These are phyloP conservation scores for Imleria badia DNA, from an alignment of 768 basidiomycete species.

Conservation along the genomic window DNA sequence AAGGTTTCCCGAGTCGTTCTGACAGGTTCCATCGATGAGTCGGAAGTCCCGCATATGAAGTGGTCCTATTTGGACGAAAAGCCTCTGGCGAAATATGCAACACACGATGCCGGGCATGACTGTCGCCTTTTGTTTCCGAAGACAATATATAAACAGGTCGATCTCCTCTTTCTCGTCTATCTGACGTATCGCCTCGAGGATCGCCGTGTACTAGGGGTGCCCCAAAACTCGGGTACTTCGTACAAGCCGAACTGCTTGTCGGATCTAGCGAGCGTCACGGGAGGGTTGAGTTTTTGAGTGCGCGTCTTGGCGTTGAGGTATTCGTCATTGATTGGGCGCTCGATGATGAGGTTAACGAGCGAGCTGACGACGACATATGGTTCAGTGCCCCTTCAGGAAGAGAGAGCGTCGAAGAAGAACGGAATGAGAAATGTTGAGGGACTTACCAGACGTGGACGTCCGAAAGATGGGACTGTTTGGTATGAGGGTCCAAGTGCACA, in stretches of 20 bases:
- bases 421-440: background rate
- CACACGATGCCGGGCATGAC: conserved; percentile 13
- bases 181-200: conserved; percentile 16
- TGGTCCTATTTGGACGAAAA: too few relatives aligned
- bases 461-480: background rate
- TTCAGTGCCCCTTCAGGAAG: background rate
- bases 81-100: too few relatives aligned
- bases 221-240: conserved; percentile 25
- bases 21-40: too few relatives aligned
- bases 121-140: conserved; percentile 18
- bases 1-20: too few relatives aligned
- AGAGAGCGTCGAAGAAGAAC: background rate
- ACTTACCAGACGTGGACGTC: conserved; percentile 3
- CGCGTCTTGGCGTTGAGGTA: conserved; percentile 9
- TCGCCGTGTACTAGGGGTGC: background rate
- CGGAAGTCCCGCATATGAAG: too few relatives aligned
- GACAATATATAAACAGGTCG: conserved; percentile 26
- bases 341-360: conserved; percentile 27
- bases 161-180: conserved; percentile 17
- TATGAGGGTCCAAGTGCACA: too few relatives aligned
- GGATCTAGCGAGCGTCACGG: background rate
- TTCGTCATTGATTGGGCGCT: conserved; percentile 14
- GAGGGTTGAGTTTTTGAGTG: background rate
- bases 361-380: conserved; percentile 28
- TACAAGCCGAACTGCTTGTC: conserved; percentile 13